phyloP scores from a whole-genome alignment of 2,329 filamentous ascomycete species.

The Achaetomium macrosporum region DNA sequence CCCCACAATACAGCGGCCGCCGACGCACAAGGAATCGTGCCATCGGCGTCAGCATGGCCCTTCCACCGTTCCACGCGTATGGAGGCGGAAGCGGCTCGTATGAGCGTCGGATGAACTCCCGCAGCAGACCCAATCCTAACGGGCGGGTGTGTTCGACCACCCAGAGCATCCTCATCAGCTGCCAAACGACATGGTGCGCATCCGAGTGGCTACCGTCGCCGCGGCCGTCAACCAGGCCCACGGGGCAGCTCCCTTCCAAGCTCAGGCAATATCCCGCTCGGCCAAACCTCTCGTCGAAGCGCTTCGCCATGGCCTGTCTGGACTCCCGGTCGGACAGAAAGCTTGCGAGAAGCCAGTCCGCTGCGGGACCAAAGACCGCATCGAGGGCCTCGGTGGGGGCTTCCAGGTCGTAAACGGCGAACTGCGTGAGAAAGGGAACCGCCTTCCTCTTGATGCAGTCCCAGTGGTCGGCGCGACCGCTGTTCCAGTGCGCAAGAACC shows the following conservation, averaged over 20 bases:
- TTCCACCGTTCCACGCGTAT: too few relatives aligned
- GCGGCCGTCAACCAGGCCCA: not conserved
- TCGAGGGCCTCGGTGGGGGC: not conserved
- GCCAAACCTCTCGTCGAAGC: not conserved
- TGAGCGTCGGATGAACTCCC: too few relatives aligned
- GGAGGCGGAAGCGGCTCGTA: too few relatives aligned
- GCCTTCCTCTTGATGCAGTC: not conserved
- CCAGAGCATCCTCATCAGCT: not conserved
- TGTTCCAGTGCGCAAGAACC: not conserved
- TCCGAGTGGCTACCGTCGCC: not conserved
- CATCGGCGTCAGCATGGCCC: too few relatives aligned
- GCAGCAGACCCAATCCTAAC: not conserved
- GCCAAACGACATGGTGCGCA: not conserved
- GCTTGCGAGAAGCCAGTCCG: not conserved
- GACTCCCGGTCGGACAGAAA: not conserved
- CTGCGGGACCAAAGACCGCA: not conserved
- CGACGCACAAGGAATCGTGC: too few relatives aligned
- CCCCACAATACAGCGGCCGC: too few relatives aligned
- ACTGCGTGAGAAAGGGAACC: not conserved
- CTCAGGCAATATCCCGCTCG: too few relatives aligned
- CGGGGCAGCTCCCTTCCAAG: not conserved
- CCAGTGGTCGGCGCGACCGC: too few relatives aligned
- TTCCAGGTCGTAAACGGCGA: not conserved
- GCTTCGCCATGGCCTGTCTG: not conserved
- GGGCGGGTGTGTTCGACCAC: not conserved